Conservation (phyloP, 2,329 filamentous ascomycete genomes). For the Rutstroemia sp. region DNA sequence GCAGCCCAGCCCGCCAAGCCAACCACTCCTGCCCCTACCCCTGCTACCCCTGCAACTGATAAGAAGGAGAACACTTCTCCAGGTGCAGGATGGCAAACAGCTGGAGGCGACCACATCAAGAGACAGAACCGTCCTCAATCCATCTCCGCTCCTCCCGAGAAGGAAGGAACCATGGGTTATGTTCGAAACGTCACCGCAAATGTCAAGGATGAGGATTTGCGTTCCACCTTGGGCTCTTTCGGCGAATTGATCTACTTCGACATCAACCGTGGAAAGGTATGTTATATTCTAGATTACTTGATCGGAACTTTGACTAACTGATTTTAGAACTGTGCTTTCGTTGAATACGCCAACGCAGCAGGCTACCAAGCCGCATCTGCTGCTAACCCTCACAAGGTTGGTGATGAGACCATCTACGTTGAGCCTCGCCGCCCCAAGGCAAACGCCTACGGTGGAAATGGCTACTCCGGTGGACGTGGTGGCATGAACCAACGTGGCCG, state of each 20-base stretch:
- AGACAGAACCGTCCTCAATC: slow-evolving; percentile 71
- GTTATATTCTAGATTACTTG: slow-evolving; percentile 5
- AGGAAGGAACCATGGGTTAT: slow-evolving; percentile 75
- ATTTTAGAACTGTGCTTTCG: slow-evolving; percentile 84
- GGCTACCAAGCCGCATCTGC: slow-evolving; percentile 77
- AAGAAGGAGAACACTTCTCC: slow-evolving; percentile 28
- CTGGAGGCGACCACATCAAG: slow-evolving; percentile 69
- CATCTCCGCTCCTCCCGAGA: slow-evolving; percentile 54
- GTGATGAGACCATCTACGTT: slow-evolving; percentile 73
- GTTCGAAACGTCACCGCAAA: slow-evolving; percentile 94
- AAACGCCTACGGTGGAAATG: slow-evolving; percentile 61
- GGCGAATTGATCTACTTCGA: slow-evolving; percentile 68
- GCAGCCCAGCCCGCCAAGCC: slow-evolving; percentile 31
- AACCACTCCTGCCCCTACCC: slow-evolving; percentile 35
- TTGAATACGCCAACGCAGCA: slow-evolving; percentile 77
- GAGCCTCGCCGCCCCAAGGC: slow-evolving; percentile 82
- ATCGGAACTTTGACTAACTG: slow-evolving; percentile 11
- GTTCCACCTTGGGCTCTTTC: slow-evolving; percentile 61
- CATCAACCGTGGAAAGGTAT: slow-evolving; percentile 78
- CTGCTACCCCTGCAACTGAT: slow-evolving; percentile 34
- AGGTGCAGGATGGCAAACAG: slow-evolving; percentile 74
- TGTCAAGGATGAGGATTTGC: slow-evolving; percentile 68
- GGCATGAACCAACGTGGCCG: slow-evolving; percentile 56
- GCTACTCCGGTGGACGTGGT: slow-evolving; percentile 56
- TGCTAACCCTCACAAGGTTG: slow-evolving; percentile 80